Evolutionary conservation across 2,329 filamentous ascomycete species (phyloP), one percentile per base, ranked within the genome.

Genomic region (Aphanocladium album): DNA sequence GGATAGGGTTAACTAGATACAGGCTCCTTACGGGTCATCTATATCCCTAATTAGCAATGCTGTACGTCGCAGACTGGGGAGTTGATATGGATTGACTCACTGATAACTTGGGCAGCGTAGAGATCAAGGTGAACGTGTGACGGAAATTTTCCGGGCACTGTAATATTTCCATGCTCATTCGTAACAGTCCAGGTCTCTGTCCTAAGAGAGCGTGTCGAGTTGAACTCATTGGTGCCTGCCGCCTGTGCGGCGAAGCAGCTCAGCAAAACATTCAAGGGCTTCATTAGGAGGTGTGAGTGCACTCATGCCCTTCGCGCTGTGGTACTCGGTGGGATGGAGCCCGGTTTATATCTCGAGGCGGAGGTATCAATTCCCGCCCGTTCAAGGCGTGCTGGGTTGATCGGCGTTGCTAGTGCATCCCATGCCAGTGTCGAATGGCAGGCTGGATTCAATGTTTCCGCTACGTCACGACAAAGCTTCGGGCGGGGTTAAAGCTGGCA

Each of bases 51-150:
- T 60, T 25, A 60, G 57, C 30, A 1, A 60, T 30, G n/a, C 17
- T 21, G 11, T 8, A 21, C 6, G 7, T 19, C 9, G 25, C 1
- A 5, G 14, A 19, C 14, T 16, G 23, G 14, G 6, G 8, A 60
- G n/a, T n/a, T n/a, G n/a, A n/a, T n/a, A 14, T 35, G 11, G 5
- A 21, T 61, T 66, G 73, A 78, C 68, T 82, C 73, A 60, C 76
- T 77, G 63, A 86, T 85, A 4, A 83, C 75, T 11, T 79, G 72
- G n/a, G 79, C 79, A 30, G 77, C 76, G 46, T 77, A 78, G 1
- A 88, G 74, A 67, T 88, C 84, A n/a, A 88, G 69, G 69, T 87
- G 83, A 1, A 77, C 83, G 54, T 86, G 82, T 0, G 82, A 85
- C 1, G 84, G 84, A 5, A 85, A 74, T 25, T 74, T 74, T 2